Base-by-base conservation (phyloP, 106 monocot genomes). In the Amphibolis antarctica region DNA sequence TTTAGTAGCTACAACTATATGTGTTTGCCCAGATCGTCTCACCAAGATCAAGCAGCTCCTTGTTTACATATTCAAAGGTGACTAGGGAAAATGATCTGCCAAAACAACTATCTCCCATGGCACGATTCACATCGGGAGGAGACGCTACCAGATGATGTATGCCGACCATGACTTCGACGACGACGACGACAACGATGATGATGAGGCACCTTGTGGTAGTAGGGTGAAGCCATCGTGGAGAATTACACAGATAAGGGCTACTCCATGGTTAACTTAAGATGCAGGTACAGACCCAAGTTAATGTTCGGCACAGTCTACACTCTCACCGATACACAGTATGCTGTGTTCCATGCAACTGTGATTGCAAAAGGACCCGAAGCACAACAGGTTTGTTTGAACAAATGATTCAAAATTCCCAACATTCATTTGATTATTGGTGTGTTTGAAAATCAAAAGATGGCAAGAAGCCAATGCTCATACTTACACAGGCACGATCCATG, bases 301-400 rank as follows among this genome's bases (percentile, higher is more conserved):
- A 28, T 75, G 22, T 75, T 75, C 29, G 75, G 69, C 55, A 63
- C 75, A 1, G 69, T 75, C 59, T 75, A 69, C 56, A 75, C 75
- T 42, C 26, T 75, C 28, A 75, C 75, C 0, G 53, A 75, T 26
- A 67, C 62, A 65, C 20, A 65, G 28, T 73, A 73, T 57, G 65
- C 58, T 30, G 73, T 73, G 36, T 73, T 55, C 65, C 73, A 73
- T 30, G 73, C 65, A 7, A 68, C 67, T 6, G 67, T 75, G 52
- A 46, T 44, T 30, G 27, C 53, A 11, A 58, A 87, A 73, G 82
- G 78, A n/a, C 68, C 80, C 0, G 72, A 80, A 74, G 85, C 85
- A 28, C 68, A 76, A 54, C 85, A 85, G 80, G 84, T 36, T 36
- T 36, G 2, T 2, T 7, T 36, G 36, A 36, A 22, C 13, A 24